These are phyloP conservation scores for Camillea tinctor DNA, from an alignment of 2,329 filamentous ascomycete genomes.

Conservation along the genomic window DNA sequence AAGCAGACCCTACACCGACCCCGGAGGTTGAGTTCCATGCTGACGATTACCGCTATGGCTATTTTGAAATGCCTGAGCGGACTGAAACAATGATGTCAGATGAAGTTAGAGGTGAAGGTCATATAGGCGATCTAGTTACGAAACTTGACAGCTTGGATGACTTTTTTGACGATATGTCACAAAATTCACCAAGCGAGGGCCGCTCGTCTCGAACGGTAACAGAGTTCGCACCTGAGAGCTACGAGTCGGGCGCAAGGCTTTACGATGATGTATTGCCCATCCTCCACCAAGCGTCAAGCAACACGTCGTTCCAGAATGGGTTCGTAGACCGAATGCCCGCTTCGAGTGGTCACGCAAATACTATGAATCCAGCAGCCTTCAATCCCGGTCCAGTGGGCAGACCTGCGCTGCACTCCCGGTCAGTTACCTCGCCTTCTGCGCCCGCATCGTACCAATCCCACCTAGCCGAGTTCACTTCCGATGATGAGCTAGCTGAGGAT, in stretches of 20 bases:
- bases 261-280: slow-evolving; percentile 94
- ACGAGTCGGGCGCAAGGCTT: slow-evolving; percentile 74
- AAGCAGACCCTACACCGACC: slow-evolving; percentile 63
- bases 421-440: slow-evolving; percentile 76
- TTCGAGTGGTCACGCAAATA: slow-evolving; percentile 57
- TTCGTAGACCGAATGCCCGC: slow-evolving; percentile 72
- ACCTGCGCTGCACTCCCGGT: slow-evolving; percentile 74
- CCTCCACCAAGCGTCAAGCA: slow-evolving; percentile 78
- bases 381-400: slow-evolving; percentile 46
- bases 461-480: slow-evolving; percentile 64
- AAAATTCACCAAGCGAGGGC: slow-evolving; percentile 60
- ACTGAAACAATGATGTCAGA: slow-evolving; percentile 94
- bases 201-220: slow-evolving; percentile 63
- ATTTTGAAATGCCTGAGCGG: slow-evolving; percentile 70
- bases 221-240: slow-evolving; percentile 62
- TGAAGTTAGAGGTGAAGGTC: slow-evolving; percentile 67
- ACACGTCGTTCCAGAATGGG: slow-evolving; percentile 82
- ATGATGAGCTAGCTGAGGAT: slow-evolving; percentile 74
- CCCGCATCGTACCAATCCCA: slow-evolving; percentile 54
- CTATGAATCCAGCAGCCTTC: slow-evolving; percentile 63
- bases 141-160: slow-evolving; percentile 78
- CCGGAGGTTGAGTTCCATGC: slow-evolving; percentile 90
- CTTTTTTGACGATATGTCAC: slow-evolving; percentile 71
- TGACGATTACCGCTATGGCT: slow-evolving; percentile 82
- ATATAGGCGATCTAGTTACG: slow-evolving; percentile 79